phyloP scores from a whole-genome alignment of 2,329 filamentous ascomycete species.

The Cordyceps pruinosa region DNA sequence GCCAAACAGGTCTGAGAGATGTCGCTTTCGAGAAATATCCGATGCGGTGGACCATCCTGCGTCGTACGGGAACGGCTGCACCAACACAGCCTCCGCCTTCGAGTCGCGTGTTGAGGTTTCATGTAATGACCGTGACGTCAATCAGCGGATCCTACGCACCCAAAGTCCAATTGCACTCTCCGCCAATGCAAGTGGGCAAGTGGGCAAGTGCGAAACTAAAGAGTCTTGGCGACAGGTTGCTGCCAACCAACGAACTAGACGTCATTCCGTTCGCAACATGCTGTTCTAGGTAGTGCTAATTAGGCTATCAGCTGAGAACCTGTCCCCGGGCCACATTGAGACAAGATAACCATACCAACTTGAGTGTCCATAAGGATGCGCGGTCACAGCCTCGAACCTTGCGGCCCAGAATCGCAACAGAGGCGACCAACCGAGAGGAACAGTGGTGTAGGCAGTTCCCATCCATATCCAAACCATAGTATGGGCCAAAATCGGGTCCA shows the following conservation, averaged over 20 bases:
- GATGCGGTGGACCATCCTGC: no score
- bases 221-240: conserved; percentile 2
- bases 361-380: no score
- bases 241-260: neutral
- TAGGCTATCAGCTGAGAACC: conserved; percentile 2
- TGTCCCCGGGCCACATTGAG: neutral
- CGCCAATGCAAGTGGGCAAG: no score
- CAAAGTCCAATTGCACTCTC: neutral
- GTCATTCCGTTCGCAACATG: neutral
- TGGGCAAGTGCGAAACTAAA: neutral
- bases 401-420: no score
- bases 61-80: no score
- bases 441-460: no score
- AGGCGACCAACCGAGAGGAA: no score
- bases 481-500: neutral
- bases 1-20: neutral
- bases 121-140: conserved; percentile 10
- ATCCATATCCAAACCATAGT: no score
- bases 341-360: no score
- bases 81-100: no score
- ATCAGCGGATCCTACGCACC: neutral
- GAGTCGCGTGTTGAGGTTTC: neutral
- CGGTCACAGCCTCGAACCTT: no score
- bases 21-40: neutral
- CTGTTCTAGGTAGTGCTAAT: neutral